A percentile compares a stretch with the other conserved stretches of the same genome.
Evolutionary conservation across 129 eudicot species (phyloP).

Genomic region (Artemisia argyi): DNA sequence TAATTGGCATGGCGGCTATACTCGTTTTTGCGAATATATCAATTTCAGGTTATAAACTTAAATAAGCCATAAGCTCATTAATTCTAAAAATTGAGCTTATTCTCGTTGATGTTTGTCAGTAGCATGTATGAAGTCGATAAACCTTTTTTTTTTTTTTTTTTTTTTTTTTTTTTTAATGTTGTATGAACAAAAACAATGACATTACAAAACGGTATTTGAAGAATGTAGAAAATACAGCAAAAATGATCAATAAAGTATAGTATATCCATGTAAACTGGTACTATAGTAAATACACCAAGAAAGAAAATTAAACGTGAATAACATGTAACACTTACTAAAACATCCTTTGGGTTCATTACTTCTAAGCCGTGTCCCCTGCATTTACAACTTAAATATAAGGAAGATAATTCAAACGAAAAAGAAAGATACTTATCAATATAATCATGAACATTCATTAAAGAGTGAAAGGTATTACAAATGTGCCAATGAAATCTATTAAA

Average conservation of each 20-base stretch:
- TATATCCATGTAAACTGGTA: background rate
- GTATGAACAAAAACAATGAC: conserved; percentile 20
- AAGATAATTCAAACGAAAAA: conserved; percentile 9
- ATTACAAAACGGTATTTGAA: background rate
- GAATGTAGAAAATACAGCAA: background rate
- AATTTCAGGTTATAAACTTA: no score
- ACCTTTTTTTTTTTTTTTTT: no score
- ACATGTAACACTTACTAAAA: conserved; percentile 68
- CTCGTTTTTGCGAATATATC: no score
- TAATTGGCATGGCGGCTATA: no score
- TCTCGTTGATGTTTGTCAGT: no score
- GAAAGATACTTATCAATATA: conserved; percentile 1
- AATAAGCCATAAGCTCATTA: no score
- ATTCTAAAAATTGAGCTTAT: no score
- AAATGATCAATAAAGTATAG: background rate
- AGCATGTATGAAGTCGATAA: no score
- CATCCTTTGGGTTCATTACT: conserved; percentile 99
- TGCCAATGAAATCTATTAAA: background rate
- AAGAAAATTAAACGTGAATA: background rate
- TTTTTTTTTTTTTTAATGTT: no score
- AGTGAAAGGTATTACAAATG: conserved; percentile 5
- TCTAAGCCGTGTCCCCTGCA: conserved; percentile 99
- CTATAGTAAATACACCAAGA: background rate
- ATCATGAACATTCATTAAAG: conserved; percentile 14
- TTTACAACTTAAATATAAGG: conserved; percentile 23